Base-by-base conservation (phyloP, 768 basidiomycete species). In the Pluteus cervinus region DNA sequence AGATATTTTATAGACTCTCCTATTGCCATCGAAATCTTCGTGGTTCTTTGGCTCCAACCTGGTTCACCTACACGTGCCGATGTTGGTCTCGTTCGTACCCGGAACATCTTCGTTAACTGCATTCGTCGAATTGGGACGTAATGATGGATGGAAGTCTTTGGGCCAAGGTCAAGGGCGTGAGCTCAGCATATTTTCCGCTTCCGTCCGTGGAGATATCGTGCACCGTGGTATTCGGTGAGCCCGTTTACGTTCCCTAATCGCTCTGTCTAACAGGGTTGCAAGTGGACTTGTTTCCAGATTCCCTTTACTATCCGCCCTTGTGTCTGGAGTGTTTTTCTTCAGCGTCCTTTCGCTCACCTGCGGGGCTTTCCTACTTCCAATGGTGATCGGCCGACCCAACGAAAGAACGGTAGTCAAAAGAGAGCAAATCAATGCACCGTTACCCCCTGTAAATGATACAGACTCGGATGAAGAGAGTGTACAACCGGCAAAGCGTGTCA, bases 111-210 rank as follows among this genome's bases (percentile, higher is more conserved):
- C 58, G 9, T 53, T 82, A 10, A 49, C 61, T 33, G 87, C 81
- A n/a, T 60, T 56, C 34, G 64, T 90, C n/a, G 73, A 84, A 49
- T 52, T 91, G 29, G 88, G 88, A 4, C 76, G 88, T 29, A 66
- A 58, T 9, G 88, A 91, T 53, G 63, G 63, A 22, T 91, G 88
- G 88, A 78, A 58, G 54, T 71, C 62, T 20, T 33, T 90, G 15
- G 86, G 86, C 5, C 62, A 55, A 10, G 87, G 86, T 2, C 63
- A 81, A 57, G 83, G 76, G 11, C 77, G 81, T 37, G 88, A 91
- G 55, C 49, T 91, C 3, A 81, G 73, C 44, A 75, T 91, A 7
- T 51, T 71, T 21, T 66, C 74, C 15, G 81, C 85, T 15, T 70
- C 65, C 24, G 47, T 91, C 29, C 67, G 61, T 39, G 87, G 87